Evolutionary conservation across 2,329 filamentous ascomycete species (phyloP).

Genomic region (Exophiala xenobiotica): DNA sequence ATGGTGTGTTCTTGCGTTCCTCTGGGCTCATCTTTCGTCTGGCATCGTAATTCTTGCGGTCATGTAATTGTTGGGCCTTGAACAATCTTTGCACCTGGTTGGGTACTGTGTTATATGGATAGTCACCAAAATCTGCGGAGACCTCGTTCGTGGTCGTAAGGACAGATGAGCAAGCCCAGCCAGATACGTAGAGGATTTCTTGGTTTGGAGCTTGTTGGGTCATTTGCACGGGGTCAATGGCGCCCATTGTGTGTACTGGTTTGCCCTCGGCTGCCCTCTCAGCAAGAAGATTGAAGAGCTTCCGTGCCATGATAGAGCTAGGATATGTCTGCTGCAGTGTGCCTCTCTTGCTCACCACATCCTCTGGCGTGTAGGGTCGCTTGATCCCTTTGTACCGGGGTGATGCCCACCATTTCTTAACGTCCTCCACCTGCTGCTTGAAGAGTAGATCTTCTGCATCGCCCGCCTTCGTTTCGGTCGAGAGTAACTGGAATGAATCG

Average conservation of each 20-base stretch:
- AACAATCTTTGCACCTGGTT: conserved; percentile 96
- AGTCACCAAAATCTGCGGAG: conserved; percentile 95
- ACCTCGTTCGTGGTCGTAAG: conserved; percentile 95
- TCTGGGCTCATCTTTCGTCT: conserved; percentile 74
- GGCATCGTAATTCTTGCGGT: conserved; percentile 89
- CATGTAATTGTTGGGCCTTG: conserved; percentile 95
- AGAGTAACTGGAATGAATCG: conserved; percentile 82
- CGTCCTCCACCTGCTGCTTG: conserved; percentile 77
- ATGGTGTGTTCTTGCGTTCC: conserved; percentile 72
- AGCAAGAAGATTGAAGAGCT: conserved; percentile 85
- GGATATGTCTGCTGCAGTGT: conserved; percentile 84
- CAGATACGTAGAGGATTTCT: conserved; percentile 92
- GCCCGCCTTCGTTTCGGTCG: conserved; percentile 74
- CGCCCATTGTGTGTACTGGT: conserved; percentile 95
- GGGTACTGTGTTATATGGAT: conserved; percentile 97
- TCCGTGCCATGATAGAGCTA: conserved; percentile 90
- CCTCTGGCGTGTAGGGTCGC: conserved; percentile 83
- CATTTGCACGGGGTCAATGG: conserved; percentile 99
- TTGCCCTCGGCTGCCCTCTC: conserved; percentile 74
- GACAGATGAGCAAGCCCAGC: conserved; percentile 94
- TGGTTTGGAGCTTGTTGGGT: conserved; percentile 96
- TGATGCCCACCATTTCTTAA: conserved; percentile 86
- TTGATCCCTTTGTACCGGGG: conserved; percentile 86
- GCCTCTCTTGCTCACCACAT: conserved; percentile 91
- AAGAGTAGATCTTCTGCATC: conserved; percentile 81